Evolutionary conservation across 768 basidiomycete species (phyloP).

Genomic region (Leccinum boreale): DNA sequence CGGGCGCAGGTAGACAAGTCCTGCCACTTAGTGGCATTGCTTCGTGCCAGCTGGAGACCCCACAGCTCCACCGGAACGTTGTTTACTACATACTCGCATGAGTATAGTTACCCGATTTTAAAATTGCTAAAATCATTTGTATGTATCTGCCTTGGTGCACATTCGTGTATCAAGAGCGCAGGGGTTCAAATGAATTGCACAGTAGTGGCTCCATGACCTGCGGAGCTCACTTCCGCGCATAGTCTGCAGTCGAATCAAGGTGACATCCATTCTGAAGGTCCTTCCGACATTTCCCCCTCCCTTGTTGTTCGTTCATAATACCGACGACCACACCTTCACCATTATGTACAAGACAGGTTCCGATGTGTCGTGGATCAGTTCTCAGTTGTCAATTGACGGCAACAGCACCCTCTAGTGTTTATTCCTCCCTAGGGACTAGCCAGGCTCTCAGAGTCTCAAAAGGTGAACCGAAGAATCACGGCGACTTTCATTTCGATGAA

Average conservation of each 20-base stretch:
- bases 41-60: not conserved
- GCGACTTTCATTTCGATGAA: not conserved
- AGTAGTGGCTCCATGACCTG: no score
- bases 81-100: not conserved
- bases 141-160: not conserved
- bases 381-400: not conserved
- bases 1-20: not conserved
- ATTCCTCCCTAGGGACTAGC: not conserved
- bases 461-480: not conserved
- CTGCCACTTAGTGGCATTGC: not conserved
- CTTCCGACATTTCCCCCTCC: no score
- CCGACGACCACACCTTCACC: no score
- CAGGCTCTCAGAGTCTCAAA: no score
- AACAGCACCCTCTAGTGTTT: not conserved
- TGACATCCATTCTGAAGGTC: no score
- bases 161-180: not conserved
- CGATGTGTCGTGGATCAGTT: not conserved
- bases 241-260: no score
- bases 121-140: not conserved
- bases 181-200: not conserved
- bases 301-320: no score
- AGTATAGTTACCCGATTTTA: not conserved
- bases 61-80: not conserved
- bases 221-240: no score
- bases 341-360: no score